These are phyloP conservation scores for Myxozyma nipponensis DNA, from an alignment of 805 yeast species.

Conservation along the genomic window DNA sequence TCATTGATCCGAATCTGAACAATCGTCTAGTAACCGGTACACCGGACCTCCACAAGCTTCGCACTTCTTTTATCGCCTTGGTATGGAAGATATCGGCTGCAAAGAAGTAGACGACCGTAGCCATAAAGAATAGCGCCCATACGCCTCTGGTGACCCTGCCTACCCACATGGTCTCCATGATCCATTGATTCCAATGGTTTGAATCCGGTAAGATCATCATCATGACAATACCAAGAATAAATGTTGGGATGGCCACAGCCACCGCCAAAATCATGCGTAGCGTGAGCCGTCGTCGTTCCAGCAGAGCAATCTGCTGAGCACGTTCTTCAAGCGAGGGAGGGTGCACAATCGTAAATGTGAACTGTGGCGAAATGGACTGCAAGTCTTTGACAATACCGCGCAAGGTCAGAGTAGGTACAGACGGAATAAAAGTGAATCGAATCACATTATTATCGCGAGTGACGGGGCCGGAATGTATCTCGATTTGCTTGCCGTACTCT, in stretches of 20 bases:
- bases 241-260: slow-evolving; percentile 61
- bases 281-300: slow-evolving; percentile 48
- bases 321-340: slow-evolving; percentile 62
- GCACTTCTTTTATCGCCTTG: slow-evolving; percentile 59
- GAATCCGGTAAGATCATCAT: slow-evolving; percentile 54
- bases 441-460: slow-evolving; percentile 55
- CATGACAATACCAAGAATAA: slow-evolving; percentile 63
- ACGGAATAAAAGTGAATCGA: slow-evolving; percentile 62
- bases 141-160: slow-evolving; percentile 58
- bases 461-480: slow-evolving; percentile 51
- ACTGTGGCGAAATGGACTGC: slow-evolving; percentile 44
- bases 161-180: slow-evolving; percentile 58
- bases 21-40: slow-evolving; percentile 55
- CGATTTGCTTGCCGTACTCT: slow-evolving; percentile 54
- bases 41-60: slow-evolving; percentile 53
- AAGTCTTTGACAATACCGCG: slow-evolving; percentile 53
- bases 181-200: slow-evolving; percentile 48
- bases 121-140: slow-evolving; percentile 62
- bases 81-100: slow-evolving; percentile 70
- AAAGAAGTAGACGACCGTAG: slow-evolving; percentile 71
- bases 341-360: slow-evolving; percentile 52
- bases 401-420: slow-evolving; percentile 50
- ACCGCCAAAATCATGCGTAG: slow-evolving; percentile 49
- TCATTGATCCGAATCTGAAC: slow-evolving; percentile 75
- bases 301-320: slow-evolving; percentile 46